Conservation (phyloP, 164 flowering plant species). For the Vitis labrusca region DNA sequence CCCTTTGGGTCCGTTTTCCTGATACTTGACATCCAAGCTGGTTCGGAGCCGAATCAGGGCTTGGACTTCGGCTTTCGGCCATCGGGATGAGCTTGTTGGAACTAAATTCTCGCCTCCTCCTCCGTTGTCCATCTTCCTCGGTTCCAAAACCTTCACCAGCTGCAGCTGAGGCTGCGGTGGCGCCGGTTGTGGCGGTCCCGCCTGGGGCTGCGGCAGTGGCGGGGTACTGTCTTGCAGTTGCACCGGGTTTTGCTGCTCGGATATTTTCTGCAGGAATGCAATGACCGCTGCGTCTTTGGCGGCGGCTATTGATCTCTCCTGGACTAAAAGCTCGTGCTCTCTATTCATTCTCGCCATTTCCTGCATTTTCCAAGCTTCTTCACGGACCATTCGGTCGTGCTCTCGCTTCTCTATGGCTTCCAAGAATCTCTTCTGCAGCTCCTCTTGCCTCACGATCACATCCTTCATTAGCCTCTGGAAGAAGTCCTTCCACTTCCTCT, state of each 20-base stretch:
- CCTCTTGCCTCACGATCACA: constrained; percentile 63
- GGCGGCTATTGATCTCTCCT: constrained; percentile 61
- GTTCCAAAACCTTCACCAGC: constrained; percentile 12
- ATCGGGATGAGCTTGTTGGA: constrained; percentile 49
- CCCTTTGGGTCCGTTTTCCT: constrained; percentile 67
- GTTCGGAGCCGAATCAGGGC: constrained; percentile 59
- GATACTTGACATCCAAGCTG: constrained; percentile 51
- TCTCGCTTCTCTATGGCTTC: constrained; percentile 66
- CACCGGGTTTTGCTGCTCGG: constrained; percentile 32
- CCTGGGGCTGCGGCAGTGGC: constrained; percentile 8
- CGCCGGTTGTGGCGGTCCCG: constrained; percentile 3
- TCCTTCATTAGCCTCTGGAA: constrained; percentile 61
- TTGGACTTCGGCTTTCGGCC: constrained; percentile 75
- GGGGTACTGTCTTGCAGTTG: background rate
- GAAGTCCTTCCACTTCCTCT: constrained; percentile 66
- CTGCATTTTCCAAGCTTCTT: constrained; percentile 73
- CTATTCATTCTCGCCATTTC: constrained; percentile 59
- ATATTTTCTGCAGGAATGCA: constrained; percentile 59
- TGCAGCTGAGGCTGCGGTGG: background rate
- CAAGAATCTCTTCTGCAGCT: constrained; percentile 52
- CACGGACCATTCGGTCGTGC: constrained; percentile 48
- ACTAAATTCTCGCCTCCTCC: constrained; percentile 7
- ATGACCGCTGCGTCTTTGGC: constrained; percentile 70
- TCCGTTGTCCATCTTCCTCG: constrained; percentile 17
- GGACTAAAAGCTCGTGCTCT: constrained; percentile 58